phyloP scores from a whole-genome alignment of 257 asterid species.

The Primulina eburnea region DNA sequence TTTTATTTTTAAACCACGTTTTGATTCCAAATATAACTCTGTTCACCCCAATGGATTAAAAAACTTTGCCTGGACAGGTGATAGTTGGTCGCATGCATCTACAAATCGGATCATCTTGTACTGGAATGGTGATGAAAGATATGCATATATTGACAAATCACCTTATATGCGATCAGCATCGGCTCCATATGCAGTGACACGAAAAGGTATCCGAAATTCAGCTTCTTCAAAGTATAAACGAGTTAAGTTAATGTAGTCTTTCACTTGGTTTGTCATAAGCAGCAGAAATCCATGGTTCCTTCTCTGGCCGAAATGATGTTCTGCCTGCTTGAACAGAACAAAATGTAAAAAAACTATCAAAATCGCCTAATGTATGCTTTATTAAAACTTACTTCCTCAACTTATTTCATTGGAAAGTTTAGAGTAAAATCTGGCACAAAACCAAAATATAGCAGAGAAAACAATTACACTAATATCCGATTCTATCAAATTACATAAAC shows the following conservation, averaged over 20 bases:
- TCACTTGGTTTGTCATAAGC: conserved; percentile 8
- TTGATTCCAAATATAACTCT: neutral
- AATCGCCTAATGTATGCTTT: neutral
- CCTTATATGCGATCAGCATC: conserved; percentile 80
- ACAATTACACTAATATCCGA: too few relatives aligned
- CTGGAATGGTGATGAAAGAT: conserved; percentile 84
- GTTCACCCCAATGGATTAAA: neutral
- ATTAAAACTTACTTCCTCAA: neutral
- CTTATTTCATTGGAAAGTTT: neutral
- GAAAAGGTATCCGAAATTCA: conserved; percentile 70
- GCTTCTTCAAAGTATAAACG: conserved; percentile 60
- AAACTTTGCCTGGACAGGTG: conserved; percentile 51
- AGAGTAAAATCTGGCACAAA: too few relatives aligned
- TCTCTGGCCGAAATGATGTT: conserved; percentile 1
- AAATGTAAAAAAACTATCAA: neutral
- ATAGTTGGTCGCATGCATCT: conserved; percentile 98
- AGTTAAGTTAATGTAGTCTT: conserved; percentile 60
- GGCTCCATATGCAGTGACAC: conserved; percentile 75
- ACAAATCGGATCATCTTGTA: conserved; percentile 79
- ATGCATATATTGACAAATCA: conserved; percentile 83
- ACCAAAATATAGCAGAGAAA: too few relatives aligned
- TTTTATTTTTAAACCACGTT: neutral
- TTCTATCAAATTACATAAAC: too few relatives aligned
- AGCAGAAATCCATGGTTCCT: neutral
- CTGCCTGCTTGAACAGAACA: neutral